Evolutionary conservation across 2,329 filamentous ascomycete species (phyloP).

Genomic region (Coleophoma crateriformis): DNA sequence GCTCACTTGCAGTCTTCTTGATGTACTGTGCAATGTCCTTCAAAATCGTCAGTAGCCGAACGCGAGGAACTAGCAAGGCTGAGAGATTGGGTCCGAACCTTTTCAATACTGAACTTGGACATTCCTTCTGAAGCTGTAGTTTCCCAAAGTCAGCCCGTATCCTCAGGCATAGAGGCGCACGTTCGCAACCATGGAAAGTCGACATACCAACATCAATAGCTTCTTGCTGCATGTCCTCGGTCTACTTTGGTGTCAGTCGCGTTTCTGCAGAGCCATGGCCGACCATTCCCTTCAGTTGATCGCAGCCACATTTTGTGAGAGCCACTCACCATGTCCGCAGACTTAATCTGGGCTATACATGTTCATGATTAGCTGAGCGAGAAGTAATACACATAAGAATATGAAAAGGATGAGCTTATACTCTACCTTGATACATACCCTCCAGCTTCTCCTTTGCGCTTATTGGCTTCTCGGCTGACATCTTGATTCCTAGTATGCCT

Average conservation of each 20-base stretch:
- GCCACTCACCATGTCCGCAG: constrained; percentile 77
- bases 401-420: constrained; percentile 10
- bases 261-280: no score
- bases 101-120: constrained; percentile 67
- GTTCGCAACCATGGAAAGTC: constrained; percentile 62
- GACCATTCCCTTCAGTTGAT: no score
- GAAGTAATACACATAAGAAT: neutral
- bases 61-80: neutral
- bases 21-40: constrained; percentile 95
- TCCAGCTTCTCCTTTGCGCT: constrained; percentile 24
- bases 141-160: constrained; percentile 19
- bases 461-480: constrained; percentile 20
- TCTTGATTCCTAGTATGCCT: constrained; percentile 2
- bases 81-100: constrained; percentile 37
- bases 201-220: constrained; percentile 89
- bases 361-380: no score
- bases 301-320: no score
- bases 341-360: constrained; percentile 83
- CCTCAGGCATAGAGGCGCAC: neutral
- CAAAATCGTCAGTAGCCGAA: no score
- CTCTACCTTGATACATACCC: constrained; percentile 19
- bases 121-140: constrained; percentile 62
- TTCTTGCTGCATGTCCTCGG: constrained; percentile 95
- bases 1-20: constrained; percentile 72
- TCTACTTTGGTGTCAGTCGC: constrained; percentile 47